Evolutionary conservation across 345 rosid species (phyloP), one percentile per base, ranked within the genome.

Genomic region (Ceriops zippeliana): DNA sequence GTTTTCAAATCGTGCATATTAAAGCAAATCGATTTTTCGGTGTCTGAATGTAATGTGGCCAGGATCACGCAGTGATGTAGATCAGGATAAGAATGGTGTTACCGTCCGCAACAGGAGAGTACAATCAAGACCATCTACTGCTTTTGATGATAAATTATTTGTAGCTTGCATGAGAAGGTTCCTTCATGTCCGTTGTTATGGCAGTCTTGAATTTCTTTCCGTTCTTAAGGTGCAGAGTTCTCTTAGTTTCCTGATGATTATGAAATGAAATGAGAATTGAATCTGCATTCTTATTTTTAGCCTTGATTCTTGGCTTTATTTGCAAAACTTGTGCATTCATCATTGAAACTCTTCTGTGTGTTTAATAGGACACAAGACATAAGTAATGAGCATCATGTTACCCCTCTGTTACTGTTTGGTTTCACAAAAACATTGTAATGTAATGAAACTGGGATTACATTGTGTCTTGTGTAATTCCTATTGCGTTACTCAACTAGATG

Each of bases 151-250:
- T 59, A 88, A 87, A 56, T 64, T 90, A 4, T 83, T 82, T 73
- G 81, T 58, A 37, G 61, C 70, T 30, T 88, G 90, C 78, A 80
- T 90, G 98, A 83, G 72, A 65, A 82, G 83, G 59, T 88, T 92
- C 79, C 65, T 81, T 31, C 87, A 86, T 66, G 75, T 84, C 38
- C 86, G 86, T 13, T 92, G 98, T 53, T 87, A 90, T 46, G 87
- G 87, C 69, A 85, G 80, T 73, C 81, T 73, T 28, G 82, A 92
- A 65, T 82, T 92, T 79, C 82, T 92, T 61, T 83, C 92, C 8
- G 76, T 81, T 73, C 87, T 91, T 68, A 91, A 91, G 93, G 97
- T 90, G 66, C 70, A 63, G 19, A 51, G 30, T 35, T 27, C 24
- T 67, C 53, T 71, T 32, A 2, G 28, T 42, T 66, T 17, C 21